Base-by-base conservation (phyloP, 768 basidiomycete species). In the Lyophyllum decastes region DNA sequence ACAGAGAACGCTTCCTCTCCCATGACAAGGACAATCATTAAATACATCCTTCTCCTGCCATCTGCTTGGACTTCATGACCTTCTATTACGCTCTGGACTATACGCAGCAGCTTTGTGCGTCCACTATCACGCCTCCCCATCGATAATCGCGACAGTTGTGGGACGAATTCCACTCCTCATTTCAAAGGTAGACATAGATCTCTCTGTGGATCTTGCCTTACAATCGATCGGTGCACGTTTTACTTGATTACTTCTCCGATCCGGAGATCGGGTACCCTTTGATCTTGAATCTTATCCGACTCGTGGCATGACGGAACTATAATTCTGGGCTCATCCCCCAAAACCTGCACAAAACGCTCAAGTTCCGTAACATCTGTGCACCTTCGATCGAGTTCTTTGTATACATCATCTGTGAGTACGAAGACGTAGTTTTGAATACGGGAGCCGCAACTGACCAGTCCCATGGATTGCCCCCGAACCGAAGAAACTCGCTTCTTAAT, bases 61-160 rank as follows among this genome's bases (percentile, higher is more conserved):
- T 16, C 19, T 41, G 17, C 40, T 10, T 19, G 40, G n/a, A n/a
- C n/a, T 41, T 41, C 27, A 8, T 12, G 17, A 19, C 9, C 44
- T 50, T 54, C 55, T 45, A 43, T 40, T 48, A 27, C 41, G 25
- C 49, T 58, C 38, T 54, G 9, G 26, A 17, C 6, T 49, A 27
- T 16, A 27, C 12, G 7, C 30, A 27, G 43, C 26, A 41, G 10
- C 30, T 30, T 30, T 40, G 26, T 38, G 45, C 27, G 40, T 21
- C 19, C 16, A 53, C 47, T 49, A 59, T 64, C 55, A 16, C 30
- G 12, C 25, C 30, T 38, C 52, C 49, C 44, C 53, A 59, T 64
- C 63, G 63, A 64, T 64, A 64, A 64, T 64, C 60, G 49, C 27
- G 2, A 50, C 47, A 26, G 5, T 26, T 51, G 41, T 53, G 46